A percentile compares a stretch with the other conserved stretches of the same genome.
Evolutionary conservation across 176 grass and related monocot genomes (phyloP).

Genomic region (Themeda triandra): DNA sequence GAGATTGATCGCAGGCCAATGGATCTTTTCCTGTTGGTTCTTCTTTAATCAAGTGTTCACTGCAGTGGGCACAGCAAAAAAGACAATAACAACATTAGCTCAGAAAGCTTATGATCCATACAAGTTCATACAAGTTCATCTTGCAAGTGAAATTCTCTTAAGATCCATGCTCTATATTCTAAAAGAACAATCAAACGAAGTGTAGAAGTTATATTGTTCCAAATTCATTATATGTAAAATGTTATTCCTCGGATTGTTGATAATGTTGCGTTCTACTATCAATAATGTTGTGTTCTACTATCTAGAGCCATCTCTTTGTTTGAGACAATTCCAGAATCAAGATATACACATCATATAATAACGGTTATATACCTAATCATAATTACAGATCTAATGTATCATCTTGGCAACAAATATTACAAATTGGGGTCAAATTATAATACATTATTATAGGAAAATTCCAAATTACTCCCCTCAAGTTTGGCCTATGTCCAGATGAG

Average conservation of each 20-base stretch:
- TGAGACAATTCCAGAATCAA: not conserved
- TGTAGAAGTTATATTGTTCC: not conserved
- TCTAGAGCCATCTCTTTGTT: not conserved
- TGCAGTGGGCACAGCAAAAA: constrained; percentile 11
- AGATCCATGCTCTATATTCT: not conserved
- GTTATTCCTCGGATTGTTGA: not conserved
- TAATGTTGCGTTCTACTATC: not conserved
- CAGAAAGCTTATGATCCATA: not conserved
- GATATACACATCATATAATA: not conserved
- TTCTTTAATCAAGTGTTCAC: constrained; percentile 31
- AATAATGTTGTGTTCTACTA: not conserved
- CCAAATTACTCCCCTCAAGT: not conserved
- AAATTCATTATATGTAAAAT: not conserved
- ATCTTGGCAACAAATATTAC: not conserved
- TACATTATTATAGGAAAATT: not conserved
- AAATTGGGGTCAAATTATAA: not conserved
- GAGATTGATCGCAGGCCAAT: constrained; percentile 34
- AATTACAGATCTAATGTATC: not conserved
- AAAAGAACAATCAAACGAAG: not conserved
- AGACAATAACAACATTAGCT: constrained; percentile 38
- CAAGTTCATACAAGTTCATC: not conserved
- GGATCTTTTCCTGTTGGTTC: constrained; percentile 28
- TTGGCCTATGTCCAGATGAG: not conserved
- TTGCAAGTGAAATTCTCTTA: not conserved
- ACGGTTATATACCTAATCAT: constrained; percentile 2